Evolutionary conservation across 2,329 filamentous ascomycete genomes (phyloP), one percentile per base, ranked within the genome.

Genomic region (Sporothrix humicola): DNA sequence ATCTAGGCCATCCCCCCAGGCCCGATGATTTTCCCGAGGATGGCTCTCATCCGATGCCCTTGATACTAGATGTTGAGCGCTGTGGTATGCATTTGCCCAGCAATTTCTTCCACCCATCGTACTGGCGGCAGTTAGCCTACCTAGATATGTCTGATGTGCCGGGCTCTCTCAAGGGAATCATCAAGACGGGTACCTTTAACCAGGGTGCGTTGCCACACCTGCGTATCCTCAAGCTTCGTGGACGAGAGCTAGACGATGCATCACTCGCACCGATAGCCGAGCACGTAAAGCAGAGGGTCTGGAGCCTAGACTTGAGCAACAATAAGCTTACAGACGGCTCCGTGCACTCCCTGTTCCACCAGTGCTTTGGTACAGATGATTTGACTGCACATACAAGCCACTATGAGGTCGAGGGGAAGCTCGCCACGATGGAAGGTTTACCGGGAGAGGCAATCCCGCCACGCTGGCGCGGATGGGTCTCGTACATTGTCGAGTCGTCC

Each of bases 231-330:
- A 90, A 88, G 76, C 79, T 85, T 0, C 81, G 82, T 65, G 81
- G 83, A 1, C 82, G 86, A 26, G 83, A 86, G 73, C 76, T 90
- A 26, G 83, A 85, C 26, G 83, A 87, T 73, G 72, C 73, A 0
- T 79, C 81, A 1, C 79, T 82, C 2, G 72, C 79, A 0, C 58
- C 78, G 2, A 75, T 84, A 87, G 77, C 76, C 78, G 73, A 75
- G 78, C 5, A 83, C 83, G 66, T 73, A 76, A 4, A 74, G 74
- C 12, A 20, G 12, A 84, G 82, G 42, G 78, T 90, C 12, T 90
- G 88, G 88, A 89, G 88, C 76, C 77, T 90, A 4, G 88, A 91
- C 75, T 69, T 90, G 0, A 81, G 83, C 52, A 71, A 83, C 6
- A 91, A 91, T 76, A 82, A 81, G 12, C 77, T 91, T 10, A 85